These are phyloP conservation scores for Oryza longistaminata DNA, from an alignment of 176 grass and related monocot genomes.

Conservation along the genomic window DNA sequence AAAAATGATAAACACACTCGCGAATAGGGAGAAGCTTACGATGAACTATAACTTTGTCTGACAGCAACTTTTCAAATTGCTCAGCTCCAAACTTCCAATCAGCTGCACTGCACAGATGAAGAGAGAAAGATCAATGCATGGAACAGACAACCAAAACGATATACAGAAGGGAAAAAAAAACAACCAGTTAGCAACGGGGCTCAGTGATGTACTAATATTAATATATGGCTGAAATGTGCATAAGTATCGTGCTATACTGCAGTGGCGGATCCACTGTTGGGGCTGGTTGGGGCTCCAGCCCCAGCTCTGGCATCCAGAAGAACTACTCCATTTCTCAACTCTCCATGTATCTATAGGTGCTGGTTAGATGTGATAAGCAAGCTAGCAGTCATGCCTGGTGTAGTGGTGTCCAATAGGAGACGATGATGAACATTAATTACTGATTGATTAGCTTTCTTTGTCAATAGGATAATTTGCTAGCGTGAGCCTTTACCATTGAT, in stretches of 20 bases:
- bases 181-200: not conserved
- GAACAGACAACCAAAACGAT: not conserved
- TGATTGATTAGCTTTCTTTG: no score
- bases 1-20: not conserved
- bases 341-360: no score
- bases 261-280: no score
- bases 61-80: constrained; percentile 63
- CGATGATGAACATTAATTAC: no score
- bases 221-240: not conserved
- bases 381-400: no score
- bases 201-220: not conserved
- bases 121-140: constrained; percentile 34
- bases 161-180: not conserved
- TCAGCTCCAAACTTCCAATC: constrained; percentile 89
- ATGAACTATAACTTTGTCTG: constrained; percentile 83
- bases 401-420: no score
- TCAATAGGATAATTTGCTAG: no score
- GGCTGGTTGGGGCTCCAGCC: no score
- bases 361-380: no score
- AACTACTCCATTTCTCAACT: no score
- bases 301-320: no score
- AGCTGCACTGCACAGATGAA: constrained; percentile 50
- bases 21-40: constrained; percentile 53
- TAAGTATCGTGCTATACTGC: not conserved
- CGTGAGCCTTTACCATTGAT: no score